Percentiles rank a stretch among this genome's conserved stretches.
phyloP scores from a whole-genome alignment of 345 rosid genomes.

The Linum trigynum region DNA sequence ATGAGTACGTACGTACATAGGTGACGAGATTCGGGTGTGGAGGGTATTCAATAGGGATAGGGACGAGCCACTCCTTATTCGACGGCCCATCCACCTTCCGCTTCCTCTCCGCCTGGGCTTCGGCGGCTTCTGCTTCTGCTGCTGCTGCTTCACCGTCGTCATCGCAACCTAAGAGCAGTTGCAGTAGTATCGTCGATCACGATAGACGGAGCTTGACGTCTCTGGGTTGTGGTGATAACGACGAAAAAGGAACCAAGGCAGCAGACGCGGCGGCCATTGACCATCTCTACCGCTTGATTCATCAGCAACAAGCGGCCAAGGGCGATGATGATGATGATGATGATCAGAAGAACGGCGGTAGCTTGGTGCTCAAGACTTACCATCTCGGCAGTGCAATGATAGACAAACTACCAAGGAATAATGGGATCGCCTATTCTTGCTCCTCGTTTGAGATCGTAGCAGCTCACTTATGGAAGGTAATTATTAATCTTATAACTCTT shows the following conservation, averaged over 20 bases:
- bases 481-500: neutral
- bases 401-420: constrained; percentile 40
- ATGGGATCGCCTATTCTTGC: too few relatives aligned
- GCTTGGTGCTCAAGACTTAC: constrained; percentile 37
- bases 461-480: constrained; percentile 67
- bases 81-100: constrained; percentile 55
- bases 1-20: too few relatives aligned
- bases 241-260: constrained; percentile 1
- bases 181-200: too few relatives aligned
- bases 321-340: neutral
- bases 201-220: too few relatives aligned
- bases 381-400: constrained; percentile 34
- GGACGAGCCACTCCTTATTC: constrained; percentile 55
- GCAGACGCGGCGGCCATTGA: constrained; percentile 46
- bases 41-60: constrained; percentile 53
- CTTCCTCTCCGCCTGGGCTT: constrained; percentile 47
- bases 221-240: too few relatives aligned
- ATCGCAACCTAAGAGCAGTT: too few relatives aligned
- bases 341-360: neutral
- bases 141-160: neutral
- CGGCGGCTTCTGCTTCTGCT: constrained; percentile 41
- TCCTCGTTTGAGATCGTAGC: constrained; percentile 57
- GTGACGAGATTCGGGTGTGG: constrained; percentile 66
- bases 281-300: constrained; percentile 54
- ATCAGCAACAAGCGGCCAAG: constrained; percentile 24